Evolutionary conservation across 805 yeast species (phyloP), one percentile per base, ranked within the genome.

Genomic region (Starmerella riodocensis): DNA sequence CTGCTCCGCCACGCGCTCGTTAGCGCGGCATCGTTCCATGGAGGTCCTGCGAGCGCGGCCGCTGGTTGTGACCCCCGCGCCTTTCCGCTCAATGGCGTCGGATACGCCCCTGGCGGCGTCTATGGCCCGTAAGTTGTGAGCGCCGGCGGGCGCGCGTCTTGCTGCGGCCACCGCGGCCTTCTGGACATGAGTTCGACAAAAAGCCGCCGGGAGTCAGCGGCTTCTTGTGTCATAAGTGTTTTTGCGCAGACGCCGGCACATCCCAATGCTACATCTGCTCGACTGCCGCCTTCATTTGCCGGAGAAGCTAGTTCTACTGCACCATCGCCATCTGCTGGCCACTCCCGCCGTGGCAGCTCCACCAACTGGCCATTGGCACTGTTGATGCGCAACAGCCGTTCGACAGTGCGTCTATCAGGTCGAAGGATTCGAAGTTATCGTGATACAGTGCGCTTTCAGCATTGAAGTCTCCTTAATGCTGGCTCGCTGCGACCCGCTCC

Each of bases 141-240:
- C 43, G 0, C 54, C 54, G 27, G 51, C 13, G 30, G 25, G 34
- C 20, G 19, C 30, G 23, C 34, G 28, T 20, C 37, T 64, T 30
- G 74, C 74, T 2, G 66, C 49, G 19, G 59, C 60, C 7, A 73
- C 66, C 38, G 73, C 72, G 18, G 61, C 56, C 30, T 65, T 62
- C 53, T 84, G 94, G 14, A 70, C 62, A 1, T 54, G 59, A 82
- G 83, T 55, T 73, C 78, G 18, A 63, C 63, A 25, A 83, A 55
- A 1, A 76, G 67, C 4, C 58, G 55, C 32, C 65, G 61, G 20
- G 75, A 66, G 55, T 74, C 82, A 21, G 71, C 58, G 17, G 68
- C 56, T 79, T 57, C 53, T 76, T 77, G 32, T 74, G 78, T 54
- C 70, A 73, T 3, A 79, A 73, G 49, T 76, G 73, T 16, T 62